Conservation (phyloP, 805 yeast species). For the Priceomyces medius region DNA sequence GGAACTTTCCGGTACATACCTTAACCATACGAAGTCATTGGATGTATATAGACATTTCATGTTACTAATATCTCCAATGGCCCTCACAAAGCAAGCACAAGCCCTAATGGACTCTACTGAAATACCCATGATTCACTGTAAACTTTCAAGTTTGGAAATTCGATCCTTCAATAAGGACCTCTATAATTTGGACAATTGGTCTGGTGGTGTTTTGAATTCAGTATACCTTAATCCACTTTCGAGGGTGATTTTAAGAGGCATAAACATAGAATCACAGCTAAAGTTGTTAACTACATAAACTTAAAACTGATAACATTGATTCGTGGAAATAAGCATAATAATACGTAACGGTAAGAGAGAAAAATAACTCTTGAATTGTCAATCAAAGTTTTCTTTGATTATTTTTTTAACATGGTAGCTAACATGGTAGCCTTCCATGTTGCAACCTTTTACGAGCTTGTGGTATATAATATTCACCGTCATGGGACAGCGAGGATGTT, state of each 20-base stretch:
- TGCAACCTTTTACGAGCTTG: too few species aligned
- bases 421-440: too few species aligned
- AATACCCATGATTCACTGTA: constrained; percentile 46
- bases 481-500: background rate
- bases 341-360: too few species aligned
- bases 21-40: constrained; percentile 25
- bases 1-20: constrained; percentile 54
- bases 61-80: constrained; percentile 47
- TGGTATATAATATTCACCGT: background rate
- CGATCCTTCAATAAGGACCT: constrained; percentile 15
- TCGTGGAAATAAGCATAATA: too few species aligned
- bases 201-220: constrained; percentile 27
- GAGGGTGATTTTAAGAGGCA: constrained; percentile 20
- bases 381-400: background rate
- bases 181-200: constrained; percentile 38
- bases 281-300: constrained; percentile 5
- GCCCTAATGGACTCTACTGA: constrained; percentile 43
- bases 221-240: constrained; percentile 23
- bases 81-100: constrained; percentile 48
- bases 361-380: background rate
- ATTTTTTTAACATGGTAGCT: background rate
- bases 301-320: too few species aligned
- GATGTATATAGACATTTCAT: constrained; percentile 26
- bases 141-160: constrained; percentile 33
- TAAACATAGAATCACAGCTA: constrained; percentile 27